These are phyloP conservation scores for Stylosanthes scabra DNA, from an alignment of 331 rosid species.

Conservation along the genomic window DNA sequence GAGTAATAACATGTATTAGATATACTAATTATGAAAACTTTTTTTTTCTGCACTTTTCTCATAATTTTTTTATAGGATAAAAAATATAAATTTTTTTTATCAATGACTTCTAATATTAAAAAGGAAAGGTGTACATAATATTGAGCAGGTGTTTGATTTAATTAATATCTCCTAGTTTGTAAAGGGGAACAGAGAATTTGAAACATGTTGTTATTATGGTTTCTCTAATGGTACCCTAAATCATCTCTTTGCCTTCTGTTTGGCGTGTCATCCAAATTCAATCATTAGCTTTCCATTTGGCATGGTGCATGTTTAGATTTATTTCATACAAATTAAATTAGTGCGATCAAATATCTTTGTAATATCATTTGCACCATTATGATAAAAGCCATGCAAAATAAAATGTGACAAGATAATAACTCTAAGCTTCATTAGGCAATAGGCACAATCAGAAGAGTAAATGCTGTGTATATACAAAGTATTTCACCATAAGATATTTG, in stretches of 20 bases:
- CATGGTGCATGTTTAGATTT: neutral
- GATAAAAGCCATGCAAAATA: slow-evolving; percentile 15
- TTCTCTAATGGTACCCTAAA: slow-evolving; percentile 38
- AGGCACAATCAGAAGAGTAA: neutral
- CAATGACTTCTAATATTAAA: too few species aligned
- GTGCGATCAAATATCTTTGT: neutral
- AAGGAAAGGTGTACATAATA: too few species aligned
- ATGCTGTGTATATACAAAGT: too few species aligned
- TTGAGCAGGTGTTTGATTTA: too few species aligned
- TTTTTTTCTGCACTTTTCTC: too few species aligned
- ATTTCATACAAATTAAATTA: neutral
- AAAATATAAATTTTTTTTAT: too few species aligned
- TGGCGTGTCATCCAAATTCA: neutral
- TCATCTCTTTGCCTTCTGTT: neutral
- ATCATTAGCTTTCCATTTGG: slow-evolving; percentile 12
- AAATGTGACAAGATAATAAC: slow-evolving; percentile 5
- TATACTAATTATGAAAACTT: too few species aligned
- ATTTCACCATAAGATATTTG: too few species aligned
- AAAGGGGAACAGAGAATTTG: slow-evolving; percentile 32
- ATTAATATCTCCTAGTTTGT: slow-evolving; percentile 26
- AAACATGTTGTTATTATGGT: slow-evolving; percentile 32
- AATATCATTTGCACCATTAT: neutral
- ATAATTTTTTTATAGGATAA: too few species aligned
- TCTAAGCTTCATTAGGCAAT: slow-evolving; percentile 10
- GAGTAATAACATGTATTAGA: too few species aligned